phyloP scores from a whole-genome alignment of 345 rosid genomes.

The Citrus mangshanensis region DNA sequence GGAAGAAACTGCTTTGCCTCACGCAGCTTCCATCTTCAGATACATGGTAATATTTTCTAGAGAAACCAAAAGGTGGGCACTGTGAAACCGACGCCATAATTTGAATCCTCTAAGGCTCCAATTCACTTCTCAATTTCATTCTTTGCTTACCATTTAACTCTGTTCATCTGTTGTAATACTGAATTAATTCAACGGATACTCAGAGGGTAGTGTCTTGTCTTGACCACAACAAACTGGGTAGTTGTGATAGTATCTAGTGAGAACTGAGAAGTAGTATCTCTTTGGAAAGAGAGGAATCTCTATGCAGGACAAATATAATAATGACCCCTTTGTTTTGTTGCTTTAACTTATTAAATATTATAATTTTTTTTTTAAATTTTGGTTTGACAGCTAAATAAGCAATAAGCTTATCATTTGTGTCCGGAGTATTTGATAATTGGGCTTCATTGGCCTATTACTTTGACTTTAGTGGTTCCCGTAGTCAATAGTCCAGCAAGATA shows the following conservation, averaged over 20 bases:
- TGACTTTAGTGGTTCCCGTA: background rate
- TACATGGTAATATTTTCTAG: conserved; percentile 56
- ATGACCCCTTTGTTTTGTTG: background rate
- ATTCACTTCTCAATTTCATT: background rate
- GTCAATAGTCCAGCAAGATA: background rate
- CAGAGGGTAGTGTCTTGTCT: background rate
- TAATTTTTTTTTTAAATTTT: no score
- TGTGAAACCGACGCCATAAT: conserved; percentile 13
- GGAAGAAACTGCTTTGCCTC: conserved; percentile 72
- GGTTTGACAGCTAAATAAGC: background rate
- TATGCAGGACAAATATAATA: background rate
- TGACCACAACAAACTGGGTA: background rate
- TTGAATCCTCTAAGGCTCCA: background rate
- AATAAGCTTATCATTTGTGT: background rate
- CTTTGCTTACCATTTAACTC: background rate
- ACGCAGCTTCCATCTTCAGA: conserved; percentile 42
- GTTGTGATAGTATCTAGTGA: background rate
- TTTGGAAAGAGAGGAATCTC: background rate
- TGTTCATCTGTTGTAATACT: background rate
- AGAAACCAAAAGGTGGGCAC: conserved; percentile 78
- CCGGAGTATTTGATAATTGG: background rate
- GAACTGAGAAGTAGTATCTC: background rate
- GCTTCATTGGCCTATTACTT: background rate
- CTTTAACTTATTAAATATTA: background rate
- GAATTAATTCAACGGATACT: background rate